These are phyloP conservation scores for Cylindricascospora bacillispora DNA, from an alignment of 1,139 yeast genomes.

Conservation along the genomic window DNA sequence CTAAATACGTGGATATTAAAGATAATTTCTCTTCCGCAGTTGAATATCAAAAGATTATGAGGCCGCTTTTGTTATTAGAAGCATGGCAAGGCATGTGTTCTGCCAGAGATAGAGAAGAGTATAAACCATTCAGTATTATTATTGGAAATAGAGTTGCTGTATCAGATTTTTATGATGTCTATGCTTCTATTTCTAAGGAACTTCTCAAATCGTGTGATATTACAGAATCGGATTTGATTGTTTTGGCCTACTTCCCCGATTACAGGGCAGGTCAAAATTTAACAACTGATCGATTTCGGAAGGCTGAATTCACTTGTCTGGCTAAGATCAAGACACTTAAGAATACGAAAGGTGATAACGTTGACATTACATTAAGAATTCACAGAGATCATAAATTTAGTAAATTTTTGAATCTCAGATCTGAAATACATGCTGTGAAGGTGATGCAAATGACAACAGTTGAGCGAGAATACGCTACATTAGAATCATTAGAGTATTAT, in stretches of 20 bases:
- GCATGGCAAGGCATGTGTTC: constrained; percentile 88
- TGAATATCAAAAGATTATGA: constrained; percentile 57
- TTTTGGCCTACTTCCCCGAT: constrained; percentile 40
- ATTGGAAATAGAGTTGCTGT: constrained; percentile 74
- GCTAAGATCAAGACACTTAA: constrained; percentile 72
- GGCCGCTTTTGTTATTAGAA: constrained; percentile 74
- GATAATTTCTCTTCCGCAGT: constrained; percentile 39
- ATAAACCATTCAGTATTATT: constrained; percentile 51
- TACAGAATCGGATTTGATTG: constrained; percentile 69
- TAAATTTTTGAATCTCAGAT: constrained; percentile 46
- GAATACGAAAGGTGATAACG: constrained; percentile 46
- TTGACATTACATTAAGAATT: constrained; percentile 67
- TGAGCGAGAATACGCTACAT: constrained; percentile 83
- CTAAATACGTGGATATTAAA: constrained; percentile 30
- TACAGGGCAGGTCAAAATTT: constrained; percentile 12
- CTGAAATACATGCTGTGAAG: constrained; percentile 51
- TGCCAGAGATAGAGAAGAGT: constrained; percentile 52
- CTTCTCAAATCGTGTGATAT: constrained; percentile 41
- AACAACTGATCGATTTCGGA: constrained; percentile 19
- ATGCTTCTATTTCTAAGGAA: constrained; percentile 54
- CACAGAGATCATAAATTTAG: constrained; percentile 31
- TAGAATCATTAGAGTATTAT: constrained; percentile 70
- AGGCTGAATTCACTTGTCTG: constrained; percentile 36
- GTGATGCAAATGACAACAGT: constrained; percentile 82
- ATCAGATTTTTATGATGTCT: constrained; percentile 81